phyloP scores from a whole-genome alignment of 208 protist species.

The Strigomonas galati region DNA sequence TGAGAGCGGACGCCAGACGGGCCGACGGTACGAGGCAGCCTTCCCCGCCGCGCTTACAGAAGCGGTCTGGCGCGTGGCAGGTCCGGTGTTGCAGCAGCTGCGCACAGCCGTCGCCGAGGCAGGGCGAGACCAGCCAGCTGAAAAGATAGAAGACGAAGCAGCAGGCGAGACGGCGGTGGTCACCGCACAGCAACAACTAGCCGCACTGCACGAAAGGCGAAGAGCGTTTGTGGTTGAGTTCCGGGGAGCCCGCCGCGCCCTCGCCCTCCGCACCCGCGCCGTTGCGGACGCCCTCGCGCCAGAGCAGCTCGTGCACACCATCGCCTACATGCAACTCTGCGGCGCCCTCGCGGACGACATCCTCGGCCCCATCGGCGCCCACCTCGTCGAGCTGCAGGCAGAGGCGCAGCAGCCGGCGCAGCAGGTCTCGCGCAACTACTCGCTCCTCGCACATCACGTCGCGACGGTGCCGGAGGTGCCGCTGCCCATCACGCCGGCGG shows the following conservation, averaged over 20 bases:
- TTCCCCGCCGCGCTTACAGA: conserved; percentile 49
- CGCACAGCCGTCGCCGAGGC: background rate
- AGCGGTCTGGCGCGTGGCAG: conserved; percentile 48
- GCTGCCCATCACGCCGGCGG: conserved; percentile 19
- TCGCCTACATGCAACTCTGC: conserved; percentile 57
- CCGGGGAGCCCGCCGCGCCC: conserved; percentile 30
- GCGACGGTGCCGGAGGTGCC: conserved; percentile 10
- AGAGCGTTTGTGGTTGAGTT: conserved; percentile 18
- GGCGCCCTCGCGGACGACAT: conserved; percentile 70
- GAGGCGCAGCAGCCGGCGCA: background rate
- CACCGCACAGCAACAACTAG: no score
- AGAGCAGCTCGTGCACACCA: conserved; percentile 25
- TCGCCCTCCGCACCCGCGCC: conserved; percentile 48
- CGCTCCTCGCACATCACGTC: conserved; percentile 27
- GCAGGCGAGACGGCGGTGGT: background rate
- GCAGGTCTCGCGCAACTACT: conserved; percentile 26
- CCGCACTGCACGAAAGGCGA: background rate
- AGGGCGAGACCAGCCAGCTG: no score
- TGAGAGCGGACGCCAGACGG: conserved; percentile 17
- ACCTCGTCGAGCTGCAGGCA: conserved; percentile 18
- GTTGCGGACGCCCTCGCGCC: conserved; percentile 29
- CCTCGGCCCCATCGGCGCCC: conserved; percentile 47
- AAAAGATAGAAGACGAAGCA: no score
- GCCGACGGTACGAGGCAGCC: conserved; percentile 38
- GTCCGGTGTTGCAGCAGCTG: conserved; percentile 22